Evolutionary conservation across 23 red algal genomes (phyloP).

Genomic region (Gracilariopsis chorda): DNA sequence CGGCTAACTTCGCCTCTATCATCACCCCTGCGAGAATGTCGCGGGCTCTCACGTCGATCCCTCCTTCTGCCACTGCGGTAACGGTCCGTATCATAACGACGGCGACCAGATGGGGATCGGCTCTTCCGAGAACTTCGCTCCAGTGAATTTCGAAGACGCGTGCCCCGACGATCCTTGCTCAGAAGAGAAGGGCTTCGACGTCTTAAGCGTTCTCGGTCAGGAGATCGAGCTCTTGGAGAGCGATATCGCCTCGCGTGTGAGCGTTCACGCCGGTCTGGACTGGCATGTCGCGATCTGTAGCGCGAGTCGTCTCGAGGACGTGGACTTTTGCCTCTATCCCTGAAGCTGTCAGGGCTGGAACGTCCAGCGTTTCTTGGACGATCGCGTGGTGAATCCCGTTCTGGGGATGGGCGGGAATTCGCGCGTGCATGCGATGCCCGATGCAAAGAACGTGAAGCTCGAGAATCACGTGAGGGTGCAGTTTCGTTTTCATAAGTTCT

Average conservation of each 20-base stretch:
- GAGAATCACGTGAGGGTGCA: conserved; percentile 9
- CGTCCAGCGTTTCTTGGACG: conserved; percentile 9
- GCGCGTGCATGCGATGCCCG: background rate
- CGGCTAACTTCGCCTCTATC: background rate
- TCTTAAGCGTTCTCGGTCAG: conserved; percentile 1
- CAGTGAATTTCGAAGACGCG: background rate
- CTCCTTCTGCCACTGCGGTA: conserved; percentile 3
- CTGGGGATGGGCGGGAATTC: background rate
- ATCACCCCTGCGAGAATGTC: background rate
- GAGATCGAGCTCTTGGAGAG: background rate
- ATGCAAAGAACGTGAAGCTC: background rate
- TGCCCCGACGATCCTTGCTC: background rate
- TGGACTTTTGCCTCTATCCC: background rate
- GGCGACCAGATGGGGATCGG: background rate
- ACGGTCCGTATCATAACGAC: background rate
- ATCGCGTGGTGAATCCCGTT: background rate
- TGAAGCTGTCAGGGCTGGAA: background rate
- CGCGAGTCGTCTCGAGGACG: background rate
- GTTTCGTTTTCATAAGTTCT: conserved; percentile 27
- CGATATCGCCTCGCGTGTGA: background rate
- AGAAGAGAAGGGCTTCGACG: conserved; percentile 6
- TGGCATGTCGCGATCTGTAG: background rate
- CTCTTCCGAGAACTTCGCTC: conserved; percentile 11
- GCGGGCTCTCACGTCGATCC: background rate
- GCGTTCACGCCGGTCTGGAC: conserved; percentile 9